Evolutionary conservation across 495 filamentous ascomycete genomes (phyloP), one percentile per base, ranked within the genome.

Genomic region (Oleoguttula mirabilis): DNA sequence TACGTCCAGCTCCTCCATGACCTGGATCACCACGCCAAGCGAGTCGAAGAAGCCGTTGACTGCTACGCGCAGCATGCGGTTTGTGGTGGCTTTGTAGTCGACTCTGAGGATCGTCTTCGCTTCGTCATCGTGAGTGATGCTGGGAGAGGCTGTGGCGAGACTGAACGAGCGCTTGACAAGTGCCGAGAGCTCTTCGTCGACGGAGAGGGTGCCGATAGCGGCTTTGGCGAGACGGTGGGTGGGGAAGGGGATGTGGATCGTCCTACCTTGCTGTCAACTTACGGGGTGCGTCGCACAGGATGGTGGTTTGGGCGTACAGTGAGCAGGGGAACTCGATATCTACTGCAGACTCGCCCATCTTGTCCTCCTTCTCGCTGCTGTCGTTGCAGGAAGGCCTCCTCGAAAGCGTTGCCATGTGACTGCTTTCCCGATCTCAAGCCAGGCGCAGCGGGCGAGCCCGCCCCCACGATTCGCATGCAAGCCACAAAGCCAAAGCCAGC

Each of bases 11-110:
- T 94, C 82, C 54, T 80, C 73, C 79, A 92, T 92, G 0, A 90
- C 79, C 23, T 80, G 80, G 32, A 96, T 58, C 0, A 95, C 76
- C 25, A 93, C 75, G 8, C 77, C 74, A 21, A 95, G 52, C 50
- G 82, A 92, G 48, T 96, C 90, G 69, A 96, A 85, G 56, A 94
- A 94, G n/a, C 88, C 86, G 64, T 98, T 98, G 50, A 94, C 88
- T 11, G 90, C 85, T 8, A 98, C 90, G 12, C 90, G 78, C 48
- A 98, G 70, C 92, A 95, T 95, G 43, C 90, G 78, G 50, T 93
- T 90, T 12, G 90, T 96, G 0, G 85, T 87, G 0, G 90, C 90
- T 35, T 71, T 74, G 66, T 96, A 98, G 37, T 80, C 73, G 8
- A 79, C 79, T 27, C 71, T 66, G 32, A 98, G 68, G 4, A 87